phyloP scores from a whole-genome alignment of 1,284 basidiomycete genomes.

The Gymnopus androsaceus region DNA sequence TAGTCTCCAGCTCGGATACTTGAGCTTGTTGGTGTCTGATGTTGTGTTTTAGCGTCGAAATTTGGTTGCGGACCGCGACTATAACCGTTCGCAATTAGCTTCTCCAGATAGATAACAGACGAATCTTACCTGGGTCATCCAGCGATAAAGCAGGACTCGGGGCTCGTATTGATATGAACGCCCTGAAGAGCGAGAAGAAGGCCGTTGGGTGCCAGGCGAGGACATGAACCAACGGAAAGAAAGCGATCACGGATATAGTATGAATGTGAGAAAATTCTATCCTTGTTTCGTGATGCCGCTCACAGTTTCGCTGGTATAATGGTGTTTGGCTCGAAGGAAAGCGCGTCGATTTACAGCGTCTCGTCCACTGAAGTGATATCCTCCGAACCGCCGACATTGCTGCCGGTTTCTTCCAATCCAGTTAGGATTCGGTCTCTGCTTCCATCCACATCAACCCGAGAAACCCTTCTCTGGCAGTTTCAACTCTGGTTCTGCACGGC shows the following conservation, averaged over 20 bases:
- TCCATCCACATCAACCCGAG: too few relatives aligned
- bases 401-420: too few relatives aligned
- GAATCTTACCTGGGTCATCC: slow-evolving; percentile 58
- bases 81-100: slow-evolving; percentile 13
- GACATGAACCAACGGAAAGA: background rate
- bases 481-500: too few relatives aligned
- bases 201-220: slow-evolving; percentile 28
- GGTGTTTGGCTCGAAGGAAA: too few relatives aligned
- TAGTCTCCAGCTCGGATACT: slow-evolving; percentile 63
- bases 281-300: too few relatives aligned
- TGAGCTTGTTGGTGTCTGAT: slow-evolving; percentile 63
- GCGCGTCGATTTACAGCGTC: too few relatives aligned
- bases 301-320: too few relatives aligned
- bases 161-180: slow-evolving; percentile 49
- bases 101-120: background rate
- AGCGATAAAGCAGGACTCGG: slow-evolving; percentile 53
- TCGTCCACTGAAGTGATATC: too few relatives aligned
- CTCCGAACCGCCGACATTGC: too few relatives aligned
- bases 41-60: slow-evolving; percentile 73
- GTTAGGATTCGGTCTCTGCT: too few relatives aligned
- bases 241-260: background rate
- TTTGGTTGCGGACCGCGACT: slow-evolving; percentile 73
- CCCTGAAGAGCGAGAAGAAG: slow-evolving; percentile 59
- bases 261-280: background rate
- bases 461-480: too few relatives aligned